Evolutionary conservation across 2,329 filamentous ascomycete species (phyloP), one percentile per base, ranked within the genome.

Genomic region (Cytospora chrysosperma): DNA sequence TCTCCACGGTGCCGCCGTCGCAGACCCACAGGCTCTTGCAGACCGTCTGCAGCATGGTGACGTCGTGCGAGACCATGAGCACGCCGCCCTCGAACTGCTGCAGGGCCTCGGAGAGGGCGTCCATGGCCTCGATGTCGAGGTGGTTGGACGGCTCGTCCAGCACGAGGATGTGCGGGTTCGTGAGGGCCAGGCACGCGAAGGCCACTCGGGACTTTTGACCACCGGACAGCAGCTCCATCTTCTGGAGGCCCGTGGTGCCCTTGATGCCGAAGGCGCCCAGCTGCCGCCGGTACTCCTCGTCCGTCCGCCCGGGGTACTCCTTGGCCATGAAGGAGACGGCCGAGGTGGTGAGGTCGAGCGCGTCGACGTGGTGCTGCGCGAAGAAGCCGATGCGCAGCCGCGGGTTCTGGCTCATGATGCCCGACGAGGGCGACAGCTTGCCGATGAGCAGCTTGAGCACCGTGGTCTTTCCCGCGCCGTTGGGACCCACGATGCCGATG

Each of bases 71-170:
- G 63, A 99, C 95, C 93, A 99, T 98, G 71, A 99, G 81, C 62
- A 99, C 93, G 75, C 95, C 95, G 66, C 95, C 95, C 78, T 96
- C 85, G 79, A 98, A 99, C 68, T 88, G 86, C 70, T 87, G 85
- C 70, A 99, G 81, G 19, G 95, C 95, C 32, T 89, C 87, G 5
- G 92, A 89, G 59, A 99, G 82, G 13, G 95, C 94, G 76, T 99
- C 95, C 95, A 99, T 97, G 68, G 95, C 95, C 77, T 99, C 95
- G 70, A 99, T 98, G 86, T 99, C 95, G 71, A 99, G 82, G 77
- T 99, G 95, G 81, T 99, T 99, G 68, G 92, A 97, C 75, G 95
- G 95, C 78, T 99, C 95, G 84, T 99, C 95, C 57, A 99, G 90
- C 66, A 99, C 94, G 54, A 99, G 84, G 69, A 99, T 98, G 74